phyloP scores from a whole-genome alignment of 129 eudicot genomes.

The Centaurea solstitialis region DNA sequence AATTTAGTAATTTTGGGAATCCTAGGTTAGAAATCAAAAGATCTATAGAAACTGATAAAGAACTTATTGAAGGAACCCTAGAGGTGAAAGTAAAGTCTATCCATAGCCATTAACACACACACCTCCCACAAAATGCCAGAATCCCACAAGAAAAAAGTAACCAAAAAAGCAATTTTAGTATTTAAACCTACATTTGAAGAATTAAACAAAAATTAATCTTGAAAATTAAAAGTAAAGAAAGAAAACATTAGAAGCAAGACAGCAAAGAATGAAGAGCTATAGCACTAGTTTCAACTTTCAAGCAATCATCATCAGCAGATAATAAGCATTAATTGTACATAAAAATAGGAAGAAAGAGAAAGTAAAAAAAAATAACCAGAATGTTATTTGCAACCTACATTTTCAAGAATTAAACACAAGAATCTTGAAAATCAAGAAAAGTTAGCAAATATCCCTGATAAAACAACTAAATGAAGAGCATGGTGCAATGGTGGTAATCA shows the following conservation, averaged over 20 bases:
- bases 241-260: background rate
- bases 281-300: background rate
- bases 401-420: slow-evolving; percentile 9
- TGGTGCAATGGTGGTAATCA: background rate
- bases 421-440: slow-evolving; percentile 23
- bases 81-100: background rate
- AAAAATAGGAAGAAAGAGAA: background rate
- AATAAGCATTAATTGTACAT: background rate
- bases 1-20: slow-evolving; percentile 8
- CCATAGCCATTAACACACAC: background rate
- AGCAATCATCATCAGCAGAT: slow-evolving; percentile 17
- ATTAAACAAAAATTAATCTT: background rate
- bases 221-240: background rate
- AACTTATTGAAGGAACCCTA: background rate
- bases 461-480: slow-evolving; percentile 13
- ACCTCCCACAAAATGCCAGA: slow-evolving; percentile 1
- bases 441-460: background rate
- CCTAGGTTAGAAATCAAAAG: slow-evolving; percentile 22
- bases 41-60: background rate
- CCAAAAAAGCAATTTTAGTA: background rate
- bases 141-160: background rate
- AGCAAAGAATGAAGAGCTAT: slow-evolving; percentile 5
- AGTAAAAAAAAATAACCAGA: background rate
- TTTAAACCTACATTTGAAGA: slow-evolving; percentile 31
- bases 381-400: slow-evolving; percentile 20